Evolutionary conservation across 495 filamentous ascomycete genomes (phyloP).

Genomic region (Usnea hakonensis): DNA sequence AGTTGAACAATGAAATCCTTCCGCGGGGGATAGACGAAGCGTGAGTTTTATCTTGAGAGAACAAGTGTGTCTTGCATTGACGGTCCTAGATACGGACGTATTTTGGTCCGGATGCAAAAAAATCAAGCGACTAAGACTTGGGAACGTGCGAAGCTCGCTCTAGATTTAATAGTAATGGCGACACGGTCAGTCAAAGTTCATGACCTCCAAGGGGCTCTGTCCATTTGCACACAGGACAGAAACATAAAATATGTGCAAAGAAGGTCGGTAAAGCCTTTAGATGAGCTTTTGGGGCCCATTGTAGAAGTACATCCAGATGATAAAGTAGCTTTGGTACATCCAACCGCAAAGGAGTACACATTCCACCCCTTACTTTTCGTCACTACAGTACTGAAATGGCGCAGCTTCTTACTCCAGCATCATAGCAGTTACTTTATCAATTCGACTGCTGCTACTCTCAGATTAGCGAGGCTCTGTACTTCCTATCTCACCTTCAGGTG

Average conservation of each 20-base stretch:
- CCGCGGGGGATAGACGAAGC: slow-evolving; percentile 14
- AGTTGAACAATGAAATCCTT: slow-evolving; percentile 8
- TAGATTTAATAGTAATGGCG: slow-evolving; percentile 9
- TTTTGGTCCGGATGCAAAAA: slow-evolving; percentile 20
- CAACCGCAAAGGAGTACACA: slow-evolving; percentile 24
- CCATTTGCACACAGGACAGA: slow-evolving; percentile 17
- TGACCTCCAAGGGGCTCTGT: slow-evolving; percentile 26
- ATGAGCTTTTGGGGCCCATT: slow-evolving; percentile 23
- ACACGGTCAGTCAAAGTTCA: slow-evolving; percentile 17
- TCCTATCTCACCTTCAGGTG: slow-evolving; percentile 24
- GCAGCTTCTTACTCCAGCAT: slow-evolving; percentile 20
- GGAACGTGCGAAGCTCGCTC: slow-evolving; percentile 15
- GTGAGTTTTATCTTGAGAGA: not conserved
- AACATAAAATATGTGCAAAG: slow-evolving; percentile 17
- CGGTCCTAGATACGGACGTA: slow-evolving; percentile 23
- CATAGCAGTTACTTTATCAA: slow-evolving; percentile 22
- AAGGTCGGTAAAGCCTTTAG: slow-evolving; percentile 10
- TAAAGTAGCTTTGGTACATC: slow-evolving; percentile 23
- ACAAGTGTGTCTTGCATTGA: not conserved
- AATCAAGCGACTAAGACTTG: not conserved
- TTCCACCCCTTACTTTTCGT: not conserved
- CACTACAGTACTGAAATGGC: not conserved
- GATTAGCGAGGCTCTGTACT: slow-evolving; percentile 20
- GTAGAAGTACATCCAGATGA: slow-evolving; percentile 22
- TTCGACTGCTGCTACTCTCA: slow-evolving; percentile 11